Base-by-base conservation (phyloP, 139 green algal species). In the Helicosporidium sp. region DNA sequence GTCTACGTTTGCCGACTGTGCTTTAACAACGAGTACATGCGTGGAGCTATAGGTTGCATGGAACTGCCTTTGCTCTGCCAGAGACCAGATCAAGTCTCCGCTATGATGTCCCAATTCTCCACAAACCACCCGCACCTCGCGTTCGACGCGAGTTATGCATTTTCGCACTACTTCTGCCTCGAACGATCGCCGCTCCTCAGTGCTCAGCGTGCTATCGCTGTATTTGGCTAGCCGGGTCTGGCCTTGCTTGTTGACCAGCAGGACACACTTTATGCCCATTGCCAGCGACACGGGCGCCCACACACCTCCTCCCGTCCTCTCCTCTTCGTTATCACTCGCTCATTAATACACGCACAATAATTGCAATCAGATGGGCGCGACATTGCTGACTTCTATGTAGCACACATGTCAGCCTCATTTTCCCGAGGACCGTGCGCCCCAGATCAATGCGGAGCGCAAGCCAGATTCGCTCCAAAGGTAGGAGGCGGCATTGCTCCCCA, bases 201-300 rank as follows among this genome's bases (percentile, higher is more conserved):
- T 64, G 16, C 46, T 64, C 41, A 93, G 59, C 20, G 64, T 70
- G 46, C 83, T 69, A 34, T 87, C 72, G 18, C 79, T 87, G 55
- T 97, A 97, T 55, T 93, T 93, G 13, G 88, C 88, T 13, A 97
- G 52, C 1, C 88, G 68, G n/a, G 88, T 97, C 56, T 97, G 88
- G 0, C 88, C 88, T 55, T 97, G 88, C 65, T 97, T 97, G 64
- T 97, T 97, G 18, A 97, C 88, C 35, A 97, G 62, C 33, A 97
- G 65, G 1, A 97, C 43, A 46, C 96, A 97, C 49, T 92, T 84
- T 34, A 96, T 78, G 0, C 59, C 68, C 53, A 53, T 60, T n/a
- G 29, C n/a, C 18, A 36, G 24, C 1, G 19, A 15, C 22, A 2
- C 17, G 43, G 23, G 20, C 43, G 26, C 26, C 20, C 1, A 16